Conservation (phyloP, 1,139 yeast genomes). For the Kodamaea plutei region DNA sequence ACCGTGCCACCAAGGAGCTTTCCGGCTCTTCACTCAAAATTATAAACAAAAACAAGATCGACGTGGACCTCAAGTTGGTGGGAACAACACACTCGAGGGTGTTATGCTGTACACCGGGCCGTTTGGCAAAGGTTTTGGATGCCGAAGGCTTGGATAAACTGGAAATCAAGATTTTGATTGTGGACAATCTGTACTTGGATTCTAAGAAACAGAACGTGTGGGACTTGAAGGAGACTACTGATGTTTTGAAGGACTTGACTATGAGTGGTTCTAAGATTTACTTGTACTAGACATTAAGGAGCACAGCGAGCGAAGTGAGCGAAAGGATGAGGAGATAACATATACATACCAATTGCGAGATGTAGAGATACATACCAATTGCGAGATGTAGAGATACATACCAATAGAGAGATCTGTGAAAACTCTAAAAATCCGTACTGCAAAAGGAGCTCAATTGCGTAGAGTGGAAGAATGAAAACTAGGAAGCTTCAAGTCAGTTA, state of each 20-base stretch:
- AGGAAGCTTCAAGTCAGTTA: too few relatives aligned
- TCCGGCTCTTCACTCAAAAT: slow-evolving; percentile 59
- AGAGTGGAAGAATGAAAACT: too few relatives aligned
- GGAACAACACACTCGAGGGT: slow-evolving; percentile 48
- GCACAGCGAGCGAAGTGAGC: background rate
- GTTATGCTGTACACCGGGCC: slow-evolving; percentile 64
- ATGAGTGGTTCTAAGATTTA: slow-evolving; percentile 45
- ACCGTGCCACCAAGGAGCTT: slow-evolving; percentile 53
- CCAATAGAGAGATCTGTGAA: too few relatives aligned
- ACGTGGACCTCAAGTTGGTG: slow-evolving; percentile 53
- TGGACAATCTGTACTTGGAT: slow-evolving; percentile 64
- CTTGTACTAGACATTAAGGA: slow-evolving; percentile 44
- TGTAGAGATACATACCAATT: too few relatives aligned
- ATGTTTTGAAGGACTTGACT: slow-evolving; percentile 38
- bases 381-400: too few relatives aligned
- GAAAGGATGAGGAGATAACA: background rate
- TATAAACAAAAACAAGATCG: slow-evolving; percentile 62
- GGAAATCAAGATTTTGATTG: slow-evolving; percentile 54
- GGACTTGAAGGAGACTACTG: slow-evolving; percentile 51
- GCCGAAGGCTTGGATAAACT: slow-evolving; percentile 37
- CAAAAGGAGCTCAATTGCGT: too few relatives aligned
- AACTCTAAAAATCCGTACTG: too few relatives aligned
- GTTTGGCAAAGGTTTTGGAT: slow-evolving; percentile 49
- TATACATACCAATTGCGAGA: too few relatives aligned
- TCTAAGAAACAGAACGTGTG: slow-evolving; percentile 59